A percentile compares a stretch with the other conserved stretches of the same genome.
Evolutionary conservation across 257 asterid species (phyloP).

Genomic region (Salvia hispanica): DNA sequence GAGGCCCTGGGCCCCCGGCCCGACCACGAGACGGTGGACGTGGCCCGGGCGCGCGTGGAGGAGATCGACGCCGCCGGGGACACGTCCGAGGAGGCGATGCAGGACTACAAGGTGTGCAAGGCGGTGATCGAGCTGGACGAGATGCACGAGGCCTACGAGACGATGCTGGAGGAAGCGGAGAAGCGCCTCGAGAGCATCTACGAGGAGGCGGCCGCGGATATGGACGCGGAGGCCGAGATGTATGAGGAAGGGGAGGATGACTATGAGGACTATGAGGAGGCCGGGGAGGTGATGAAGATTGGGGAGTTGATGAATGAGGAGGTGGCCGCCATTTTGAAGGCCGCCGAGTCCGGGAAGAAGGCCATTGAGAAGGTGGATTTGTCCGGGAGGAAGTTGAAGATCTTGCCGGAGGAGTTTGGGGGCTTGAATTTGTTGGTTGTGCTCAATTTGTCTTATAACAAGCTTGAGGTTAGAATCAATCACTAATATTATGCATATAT

Average conservation of each 20-base stretch:
- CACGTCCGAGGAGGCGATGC: conserved; percentile 33
- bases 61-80: conserved; percentile 49
- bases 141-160: conserved; percentile 78
- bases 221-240: conserved; percentile 37
- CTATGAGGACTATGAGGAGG: conserved; percentile 42
- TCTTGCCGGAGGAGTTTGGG: conserved; percentile 85
- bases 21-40: conserved; percentile 82
- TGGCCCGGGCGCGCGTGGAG: conserved; percentile 54
- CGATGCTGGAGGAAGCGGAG: conserved; percentile 83
- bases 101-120: conserved; percentile 55
- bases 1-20: conserved; percentile 74
- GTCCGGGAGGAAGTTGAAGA: conserved; percentile 51
- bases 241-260: not conserved
- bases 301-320: conserved; percentile 36
- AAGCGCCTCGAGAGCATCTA: conserved; percentile 67
- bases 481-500: no score
- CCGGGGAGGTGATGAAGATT: conserved; percentile 25
- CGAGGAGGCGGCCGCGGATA: conserved; percentile 56
- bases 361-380: conserved; percentile 64
- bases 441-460: conserved; percentile 75
- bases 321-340: conserved; percentile 65
- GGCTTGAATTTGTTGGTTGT: conserved; percentile 52
- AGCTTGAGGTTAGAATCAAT: conserved; percentile 56
- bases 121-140: conserved; percentile 75
- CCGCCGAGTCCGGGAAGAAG: conserved; percentile 55